Conservation (phyloP, 2,329 filamentous ascomycete species). For the Pseudogymnoascus sp. region DNA sequence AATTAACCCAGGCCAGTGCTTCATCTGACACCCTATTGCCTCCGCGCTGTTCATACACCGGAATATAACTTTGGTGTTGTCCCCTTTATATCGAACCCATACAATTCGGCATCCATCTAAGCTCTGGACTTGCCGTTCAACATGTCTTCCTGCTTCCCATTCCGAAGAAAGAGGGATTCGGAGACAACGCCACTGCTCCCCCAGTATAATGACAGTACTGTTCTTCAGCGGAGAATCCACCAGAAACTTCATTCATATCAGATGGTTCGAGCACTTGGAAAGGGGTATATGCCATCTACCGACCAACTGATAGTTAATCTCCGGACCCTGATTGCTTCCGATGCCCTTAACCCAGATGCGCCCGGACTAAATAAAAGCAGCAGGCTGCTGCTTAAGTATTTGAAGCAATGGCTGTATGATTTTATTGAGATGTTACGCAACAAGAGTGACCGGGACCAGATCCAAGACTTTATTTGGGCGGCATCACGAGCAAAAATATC, state of each 20-base stretch:
- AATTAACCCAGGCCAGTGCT: not conserved
- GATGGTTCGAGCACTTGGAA: conserved; percentile 72
- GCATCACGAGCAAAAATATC: conserved; percentile 64
- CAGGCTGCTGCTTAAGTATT: conserved; percentile 61
- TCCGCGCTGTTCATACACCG: not conserved
- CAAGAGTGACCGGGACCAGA: conserved; percentile 77
- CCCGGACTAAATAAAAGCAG: conserved; percentile 71
- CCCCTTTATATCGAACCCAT: not conserved
- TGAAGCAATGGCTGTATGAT: conserved; percentile 65
- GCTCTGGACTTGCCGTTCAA: conserved; percentile 8
- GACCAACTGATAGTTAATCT: conserved; percentile 76
- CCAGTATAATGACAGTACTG: conserved; percentile 74
- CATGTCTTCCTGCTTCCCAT: conserved; percentile 28
- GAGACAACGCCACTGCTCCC: conserved; percentile 63
- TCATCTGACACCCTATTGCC: not conserved
- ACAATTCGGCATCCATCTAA: not conserved
- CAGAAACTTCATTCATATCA: conserved; percentile 91
- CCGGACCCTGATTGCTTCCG: conserved; percentile 67
- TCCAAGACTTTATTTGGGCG: conserved; percentile 90
- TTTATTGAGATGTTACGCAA: conserved; percentile 74
- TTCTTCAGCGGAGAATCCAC: conserved; percentile 67
- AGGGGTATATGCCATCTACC: conserved; percentile 88
- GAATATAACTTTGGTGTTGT: not conserved
- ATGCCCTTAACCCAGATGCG: conserved; percentile 68
- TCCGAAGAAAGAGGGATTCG: conserved; percentile 23